These are phyloP conservation scores for Lactarius deliciosus DNA, from an alignment of 768 basidiomycete species.

Conservation along the genomic window DNA sequence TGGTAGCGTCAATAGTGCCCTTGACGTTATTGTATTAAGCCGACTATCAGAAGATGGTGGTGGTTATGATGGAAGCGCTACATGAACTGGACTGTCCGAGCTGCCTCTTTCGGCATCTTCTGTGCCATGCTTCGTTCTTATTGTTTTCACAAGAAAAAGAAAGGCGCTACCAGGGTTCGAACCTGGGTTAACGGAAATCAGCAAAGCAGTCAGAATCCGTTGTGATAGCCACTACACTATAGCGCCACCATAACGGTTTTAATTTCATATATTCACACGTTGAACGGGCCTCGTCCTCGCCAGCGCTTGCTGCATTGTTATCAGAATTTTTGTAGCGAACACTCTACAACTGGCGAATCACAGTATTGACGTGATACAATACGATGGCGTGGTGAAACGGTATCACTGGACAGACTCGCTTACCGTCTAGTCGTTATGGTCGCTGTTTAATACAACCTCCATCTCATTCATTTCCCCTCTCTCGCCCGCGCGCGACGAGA, in stretches of 20 bases:
- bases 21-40: conserved; percentile 4
- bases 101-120: neutral
- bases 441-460: conserved; percentile 60
- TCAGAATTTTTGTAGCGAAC: neutral
- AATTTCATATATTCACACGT: neutral
- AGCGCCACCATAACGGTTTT: conserved; percentile 3
- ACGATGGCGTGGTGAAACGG: neutral
- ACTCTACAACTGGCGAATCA: neutral
- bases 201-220: conserved; percentile 20
- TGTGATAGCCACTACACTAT: conserved; percentile 30
- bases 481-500: conserved; percentile 39
- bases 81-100: neutral
- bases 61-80: conserved; percentile 4
- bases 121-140: neutral
- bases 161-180: conserved; percentile 28
- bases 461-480: conserved; percentile 57
- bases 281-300: neutral
- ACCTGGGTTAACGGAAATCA: conserved; percentile 26
- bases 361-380: neutral
- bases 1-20: neutral
- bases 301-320: neutral
- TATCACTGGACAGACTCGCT: neutral
- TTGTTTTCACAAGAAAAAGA: neutral
- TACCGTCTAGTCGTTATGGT: conserved; percentile 10
- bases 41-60: conserved; percentile 4